phyloP scores from a whole-genome alignment of 331 rosid genomes.

The Quercus lobata region DNA sequence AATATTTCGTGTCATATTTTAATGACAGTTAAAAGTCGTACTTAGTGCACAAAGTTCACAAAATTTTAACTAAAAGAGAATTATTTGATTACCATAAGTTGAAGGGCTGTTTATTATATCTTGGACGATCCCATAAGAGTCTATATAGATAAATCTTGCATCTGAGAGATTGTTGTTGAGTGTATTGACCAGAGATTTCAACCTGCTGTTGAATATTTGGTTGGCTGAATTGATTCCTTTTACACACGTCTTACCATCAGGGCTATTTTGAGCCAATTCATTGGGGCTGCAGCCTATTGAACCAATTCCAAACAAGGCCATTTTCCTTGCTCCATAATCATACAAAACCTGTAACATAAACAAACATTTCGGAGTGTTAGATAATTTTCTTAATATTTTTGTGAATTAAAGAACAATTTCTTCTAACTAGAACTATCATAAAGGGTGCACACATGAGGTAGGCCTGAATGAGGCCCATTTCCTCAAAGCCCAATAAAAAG shows the following conservation, averaged over 20 bases:
- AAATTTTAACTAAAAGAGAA: not conserved
- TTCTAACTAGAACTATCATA: too few relatives aligned
- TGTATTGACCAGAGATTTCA: constrained; percentile 59
- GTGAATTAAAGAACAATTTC: too few relatives aligned
- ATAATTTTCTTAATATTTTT: not conserved
- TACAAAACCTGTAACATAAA: constrained; percentile 43
- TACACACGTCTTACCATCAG: constrained; percentile 72
- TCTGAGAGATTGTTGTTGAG: constrained; percentile 54
- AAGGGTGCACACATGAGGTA: not conserved
- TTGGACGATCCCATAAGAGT: constrained; percentile 71
- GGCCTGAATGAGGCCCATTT: not conserved
- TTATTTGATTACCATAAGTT: constrained; percentile 50
- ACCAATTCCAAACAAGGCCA: constrained; percentile 81
- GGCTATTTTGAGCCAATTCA: constrained; percentile 72
- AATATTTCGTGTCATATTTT: not conserved
- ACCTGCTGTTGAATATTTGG: constrained; percentile 60
- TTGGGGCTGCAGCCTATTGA: constrained; percentile 89
- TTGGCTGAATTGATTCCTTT: constrained; percentile 68
- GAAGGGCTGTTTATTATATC: constrained; percentile 64
- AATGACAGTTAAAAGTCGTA: too few relatives aligned
- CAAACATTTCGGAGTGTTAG: not conserved
- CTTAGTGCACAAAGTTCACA: too few relatives aligned
- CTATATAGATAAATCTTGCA: constrained; percentile 64
- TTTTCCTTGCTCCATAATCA: constrained; percentile 78
- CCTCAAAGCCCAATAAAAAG: not conserved